Conservation (phyloP, 768 basidiomycete species). For the Suillus paluster region DNA sequence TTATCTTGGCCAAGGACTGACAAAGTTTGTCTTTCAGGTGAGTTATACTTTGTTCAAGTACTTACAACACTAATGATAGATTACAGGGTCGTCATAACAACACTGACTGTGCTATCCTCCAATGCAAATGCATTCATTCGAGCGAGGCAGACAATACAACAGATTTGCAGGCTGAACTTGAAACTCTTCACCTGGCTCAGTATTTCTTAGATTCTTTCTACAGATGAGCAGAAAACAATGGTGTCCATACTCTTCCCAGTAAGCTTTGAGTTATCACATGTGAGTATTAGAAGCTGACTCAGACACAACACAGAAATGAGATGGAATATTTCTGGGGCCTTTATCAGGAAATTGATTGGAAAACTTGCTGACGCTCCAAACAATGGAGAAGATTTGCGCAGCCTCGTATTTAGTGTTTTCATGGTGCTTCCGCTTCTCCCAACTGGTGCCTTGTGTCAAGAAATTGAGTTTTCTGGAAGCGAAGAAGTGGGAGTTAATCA, state of each 20-base stretch:
- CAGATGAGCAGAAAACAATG: neutral
- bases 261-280: neutral
- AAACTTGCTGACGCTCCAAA: neutral
- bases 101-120: neutral
- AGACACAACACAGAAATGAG: neutral
- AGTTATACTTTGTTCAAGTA: conserved; percentile 4
- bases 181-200: neutral
- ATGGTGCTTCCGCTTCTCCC: neutral
- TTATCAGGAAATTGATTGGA: neutral
- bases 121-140: neutral
- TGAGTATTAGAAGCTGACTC: neutral
- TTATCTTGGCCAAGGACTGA: conserved; percentile 17
- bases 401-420: neutral
- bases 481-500: conserved; percentile 13
- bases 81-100: neutral
- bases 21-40: conserved; percentile 19
- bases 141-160: neutral
- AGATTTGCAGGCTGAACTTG: neutral
- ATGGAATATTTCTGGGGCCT: neutral
- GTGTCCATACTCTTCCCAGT: neutral
- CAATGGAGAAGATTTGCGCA: neutral
- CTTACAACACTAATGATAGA: neutral
- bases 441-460: neutral
- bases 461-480: conserved; percentile 23
- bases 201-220: neutral